phyloP scores from a whole-genome alignment of 208 protist genomes.

The Trypanosoma cruzi region DNA sequence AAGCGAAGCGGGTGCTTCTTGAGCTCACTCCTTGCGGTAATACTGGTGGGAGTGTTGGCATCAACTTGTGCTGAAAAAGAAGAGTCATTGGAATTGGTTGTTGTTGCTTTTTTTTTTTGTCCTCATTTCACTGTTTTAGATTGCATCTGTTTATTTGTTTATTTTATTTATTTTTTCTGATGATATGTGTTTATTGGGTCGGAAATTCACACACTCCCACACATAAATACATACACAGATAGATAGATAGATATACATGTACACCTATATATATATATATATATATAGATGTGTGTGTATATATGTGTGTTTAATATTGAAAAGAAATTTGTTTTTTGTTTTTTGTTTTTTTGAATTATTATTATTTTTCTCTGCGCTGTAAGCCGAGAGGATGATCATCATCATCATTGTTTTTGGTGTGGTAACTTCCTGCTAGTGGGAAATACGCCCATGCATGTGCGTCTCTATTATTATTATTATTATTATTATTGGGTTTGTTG shows the following conservation, averaged over 20 bases:
- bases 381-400: background rate
- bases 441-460: background rate
- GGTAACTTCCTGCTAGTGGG: background rate
- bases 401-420: background rate
- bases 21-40: conserved; percentile 30
- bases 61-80: background rate
- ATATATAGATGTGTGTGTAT: too few relatives aligned
- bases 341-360: background rate
- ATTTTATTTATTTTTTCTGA: background rate
- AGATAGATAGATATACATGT: background rate
- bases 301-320: background rate
- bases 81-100: background rate
- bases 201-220: background rate
- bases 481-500: too few relatives aligned
- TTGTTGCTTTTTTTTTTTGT: too few relatives aligned
- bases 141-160: background rate
- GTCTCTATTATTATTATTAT: too few relatives aligned
- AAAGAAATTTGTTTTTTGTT: conserved; percentile 1
- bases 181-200: background rate
- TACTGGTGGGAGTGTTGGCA: background rate
- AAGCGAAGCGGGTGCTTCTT: conserved; percentile 36
- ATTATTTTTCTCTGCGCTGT: background rate
- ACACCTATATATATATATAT: too few relatives aligned
- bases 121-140: too few relatives aligned
- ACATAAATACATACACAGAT: background rate